Evolutionary conservation across 2,329 filamentous ascomycete genomes (phyloP), one percentile per base, ranked within the genome.

Genomic region (Colletotrichum sp.): DNA sequence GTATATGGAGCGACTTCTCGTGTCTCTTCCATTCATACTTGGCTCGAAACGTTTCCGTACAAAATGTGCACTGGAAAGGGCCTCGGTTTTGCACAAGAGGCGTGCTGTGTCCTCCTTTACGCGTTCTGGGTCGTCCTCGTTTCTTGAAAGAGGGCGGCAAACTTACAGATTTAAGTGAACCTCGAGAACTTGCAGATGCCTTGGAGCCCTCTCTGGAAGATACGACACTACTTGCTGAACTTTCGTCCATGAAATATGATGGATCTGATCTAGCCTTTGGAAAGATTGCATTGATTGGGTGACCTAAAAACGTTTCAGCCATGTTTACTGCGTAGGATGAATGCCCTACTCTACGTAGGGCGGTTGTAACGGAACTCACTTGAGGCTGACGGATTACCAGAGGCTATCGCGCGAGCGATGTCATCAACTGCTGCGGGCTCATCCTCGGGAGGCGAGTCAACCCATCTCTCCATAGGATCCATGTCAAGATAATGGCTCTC

Each of bases 1-100:
- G 95, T 79, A 91, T 84, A 81, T 90, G 93, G 78, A 92, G 86
- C 67, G 92, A 92, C 79, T 93, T 93, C 80, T 95, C 93, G 81
- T 95, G 93, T 74, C 93, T 87, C 80, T 93, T 91, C 92, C 92
- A 93, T 82, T 93, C 92, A 79, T 93, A 91, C 81, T 93, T 93
- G 6, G 92, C 93, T 78, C 91, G 87, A 83, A 93, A 93, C 0
- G 91, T 92, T 78, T 93, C 91, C 7, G 92, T 93, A 82, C 92
- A 93, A 86, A 93, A 93, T 77, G 92, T 93, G 82, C 92, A 93
- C 82, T 93, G 92, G 82, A 90, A 92, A 3, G 90, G 91, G 80
- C 90, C 91, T 73, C 89, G 84, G 3, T 88, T 89, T 5, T 84
- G 83, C 10, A 80, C 79, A 4, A 89, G 82, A 10, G 81, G 78